phyloP scores from a whole-genome alignment of 176 grass and related monocot species.

The Paspalum notatum region DNA sequence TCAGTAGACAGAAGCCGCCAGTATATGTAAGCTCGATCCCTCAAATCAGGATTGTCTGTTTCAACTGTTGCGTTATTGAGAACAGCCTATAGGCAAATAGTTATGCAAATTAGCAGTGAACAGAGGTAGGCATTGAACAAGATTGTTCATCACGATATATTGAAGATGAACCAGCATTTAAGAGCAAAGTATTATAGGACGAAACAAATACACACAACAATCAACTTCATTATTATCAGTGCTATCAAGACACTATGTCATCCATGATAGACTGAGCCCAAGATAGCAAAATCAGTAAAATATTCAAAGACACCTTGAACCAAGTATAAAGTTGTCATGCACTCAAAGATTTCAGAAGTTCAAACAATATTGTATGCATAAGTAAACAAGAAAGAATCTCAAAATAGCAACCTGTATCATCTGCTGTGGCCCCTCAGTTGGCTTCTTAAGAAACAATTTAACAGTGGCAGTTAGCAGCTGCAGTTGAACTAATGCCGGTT shows the following conservation, averaged over 20 bases:
- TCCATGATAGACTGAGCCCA: not conserved
- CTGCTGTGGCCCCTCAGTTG: conserved; percentile 93
- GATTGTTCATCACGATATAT: not conserved
- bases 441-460: conserved; percentile 95
- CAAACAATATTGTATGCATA: conserved; percentile 3
- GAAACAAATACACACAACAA: not conserved
- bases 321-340: conserved; percentile 5
- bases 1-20: conserved; percentile 99
- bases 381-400: conserved; percentile 9
- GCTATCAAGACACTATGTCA: conserved; percentile 5
- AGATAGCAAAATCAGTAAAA: conserved; percentile 24
- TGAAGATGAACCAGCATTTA: not conserved
- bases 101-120: conserved; percentile 26
- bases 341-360: conserved; percentile 8
- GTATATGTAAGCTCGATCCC: conserved; percentile 98
- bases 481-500: conserved; percentile 83
- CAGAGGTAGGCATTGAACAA: not conserved
- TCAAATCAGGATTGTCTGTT: conserved; percentile 97
- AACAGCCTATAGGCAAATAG: conserved; percentile 75
- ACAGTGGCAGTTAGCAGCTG: conserved; percentile 89
- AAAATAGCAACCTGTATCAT: conserved; percentile 93
- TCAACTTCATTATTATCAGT: conserved; percentile 14
- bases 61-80: conserved; percentile 99
- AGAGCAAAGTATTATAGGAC: conserved; percentile 6
- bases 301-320: conserved; percentile 12